Evolutionary conservation across 179 eudicot species (phyloP).

Genomic region (Spergularia azorica): DNA sequence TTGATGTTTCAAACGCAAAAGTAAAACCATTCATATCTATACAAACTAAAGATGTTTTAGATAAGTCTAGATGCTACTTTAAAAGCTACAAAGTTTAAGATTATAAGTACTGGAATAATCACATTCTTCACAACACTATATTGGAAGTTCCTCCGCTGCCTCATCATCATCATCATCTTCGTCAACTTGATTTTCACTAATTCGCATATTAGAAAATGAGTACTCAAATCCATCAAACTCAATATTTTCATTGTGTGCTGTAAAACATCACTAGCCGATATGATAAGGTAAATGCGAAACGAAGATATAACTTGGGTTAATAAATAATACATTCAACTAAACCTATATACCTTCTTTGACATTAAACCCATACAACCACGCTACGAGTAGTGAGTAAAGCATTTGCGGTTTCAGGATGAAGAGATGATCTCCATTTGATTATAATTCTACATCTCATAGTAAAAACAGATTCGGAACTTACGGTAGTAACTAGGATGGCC

Average conservation of each 20-base stretch:
- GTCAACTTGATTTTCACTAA: background rate
- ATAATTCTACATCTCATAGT: background rate
- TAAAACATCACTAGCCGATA: background rate
- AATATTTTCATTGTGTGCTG: background rate
- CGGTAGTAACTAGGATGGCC: background rate
- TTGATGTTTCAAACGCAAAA: no score
- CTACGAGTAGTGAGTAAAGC: conserved; percentile 1
- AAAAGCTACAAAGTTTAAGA: no score
- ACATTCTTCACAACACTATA: no score
- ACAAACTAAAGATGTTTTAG: no score
- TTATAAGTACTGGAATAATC: no score
- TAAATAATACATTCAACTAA: background rate
- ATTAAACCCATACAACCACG: background rate
- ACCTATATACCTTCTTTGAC: background rate
- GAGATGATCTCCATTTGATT: background rate
- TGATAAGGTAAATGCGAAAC: background rate
- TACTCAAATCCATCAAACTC: background rate
- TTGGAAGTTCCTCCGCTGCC: background rate
- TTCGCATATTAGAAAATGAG: background rate
- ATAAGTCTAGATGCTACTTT: no score
- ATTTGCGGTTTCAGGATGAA: background rate
- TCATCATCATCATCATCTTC: background rate
- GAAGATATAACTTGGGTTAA: background rate
- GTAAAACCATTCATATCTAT: no score
- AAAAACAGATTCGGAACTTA: background rate